A percentile compares a stretch with the other conserved stretches of the same genome.
phyloP scores from a whole-genome alignment of 169 alveolate species.

The Pseudocohnilembus persalinus region DNA sequence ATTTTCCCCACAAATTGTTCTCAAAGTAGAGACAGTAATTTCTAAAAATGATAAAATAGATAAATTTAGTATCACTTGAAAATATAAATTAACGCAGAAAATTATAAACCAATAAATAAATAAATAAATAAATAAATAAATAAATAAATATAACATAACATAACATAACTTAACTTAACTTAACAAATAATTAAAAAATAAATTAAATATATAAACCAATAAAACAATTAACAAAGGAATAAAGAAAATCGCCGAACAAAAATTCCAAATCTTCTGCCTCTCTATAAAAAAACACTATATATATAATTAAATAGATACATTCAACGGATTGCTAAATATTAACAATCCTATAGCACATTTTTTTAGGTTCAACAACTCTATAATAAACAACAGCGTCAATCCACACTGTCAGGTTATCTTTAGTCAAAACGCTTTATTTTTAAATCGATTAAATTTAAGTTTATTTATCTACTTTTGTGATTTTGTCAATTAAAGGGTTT shows the following conservation, averaged over 20 bases:
- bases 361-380: constrained; percentile 40
- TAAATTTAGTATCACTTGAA: background rate
- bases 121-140: too few relatives aligned
- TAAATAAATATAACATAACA: too few relatives aligned
- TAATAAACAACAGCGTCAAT: constrained; percentile 44
- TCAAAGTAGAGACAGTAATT: constrained; percentile 38
- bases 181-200: too few relatives aligned
- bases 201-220: too few relatives aligned
- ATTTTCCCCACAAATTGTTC: constrained; percentile 48
- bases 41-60: constrained; percentile 1
- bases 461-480: constrained; percentile 22
- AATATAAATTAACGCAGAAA: too few relatives aligned
- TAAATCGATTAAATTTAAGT: constrained; percentile 18
- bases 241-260: too few relatives aligned
- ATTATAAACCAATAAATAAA: too few relatives aligned
- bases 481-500: constrained; percentile 37
- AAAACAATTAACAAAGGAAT: too few relatives aligned
- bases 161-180: too few relatives aligned
- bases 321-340: background rate
- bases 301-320: constrained; percentile 4
- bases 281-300: too few relatives aligned
- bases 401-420: constrained; percentile 41
- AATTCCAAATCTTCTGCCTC: too few relatives aligned
- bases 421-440: constrained; percentile 17
- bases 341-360: constrained; percentile 26